Evolutionary conservation across 1,139 yeast species (phyloP), one percentile per base, ranked within the genome.

Genomic region (Pichia sp.): DNA sequence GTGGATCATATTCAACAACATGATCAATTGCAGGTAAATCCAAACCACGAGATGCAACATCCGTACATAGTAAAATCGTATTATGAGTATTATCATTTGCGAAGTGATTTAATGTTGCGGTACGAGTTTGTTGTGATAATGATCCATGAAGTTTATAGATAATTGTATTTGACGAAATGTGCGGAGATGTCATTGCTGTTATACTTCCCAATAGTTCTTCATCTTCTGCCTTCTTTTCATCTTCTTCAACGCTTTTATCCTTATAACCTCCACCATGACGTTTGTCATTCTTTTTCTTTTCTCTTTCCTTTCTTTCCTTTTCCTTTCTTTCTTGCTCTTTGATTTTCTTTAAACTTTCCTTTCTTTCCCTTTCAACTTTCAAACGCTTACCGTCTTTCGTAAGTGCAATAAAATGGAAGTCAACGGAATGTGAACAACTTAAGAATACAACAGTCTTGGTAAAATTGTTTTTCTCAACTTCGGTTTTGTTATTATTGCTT

Each of bases 11-110:
- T 69, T 95, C 95, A 59, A 95, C 76, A 10, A 95, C 98, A 71
- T 97, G 90, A 30, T 96, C 91, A 58, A 95, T 97, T 63, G 90
- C 88, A 60, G 82, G 86, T 73, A 95, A 89, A 72, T 95, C 99
- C 38, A 95, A 90, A 63, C 99, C 99, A 70, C 99, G 81, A 44
- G 97, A 87, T 31, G 93, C 98, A 59, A 97, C 97, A 67, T 87
- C 95, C 0, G 95, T 86, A 76, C 93, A 86, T 59, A 93, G 81
- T 62, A 93, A 73, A 28, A 93, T 75, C 3, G 85, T 76, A 19
- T 72, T 66, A 48, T 65, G 66, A 3, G 53, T 41, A 16, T 55
- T 45, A 34, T 66, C 61, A 38, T 54, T 56, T n/a, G 85, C 69
- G 64, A 88, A 90, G 44, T 81, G 78, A 43, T 77, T 77, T 52